These are phyloP conservation scores for Fusarium beomiforme DNA, from an alignment of 2,329 filamentous ascomycete genomes.

Conservation along the genomic window DNA sequence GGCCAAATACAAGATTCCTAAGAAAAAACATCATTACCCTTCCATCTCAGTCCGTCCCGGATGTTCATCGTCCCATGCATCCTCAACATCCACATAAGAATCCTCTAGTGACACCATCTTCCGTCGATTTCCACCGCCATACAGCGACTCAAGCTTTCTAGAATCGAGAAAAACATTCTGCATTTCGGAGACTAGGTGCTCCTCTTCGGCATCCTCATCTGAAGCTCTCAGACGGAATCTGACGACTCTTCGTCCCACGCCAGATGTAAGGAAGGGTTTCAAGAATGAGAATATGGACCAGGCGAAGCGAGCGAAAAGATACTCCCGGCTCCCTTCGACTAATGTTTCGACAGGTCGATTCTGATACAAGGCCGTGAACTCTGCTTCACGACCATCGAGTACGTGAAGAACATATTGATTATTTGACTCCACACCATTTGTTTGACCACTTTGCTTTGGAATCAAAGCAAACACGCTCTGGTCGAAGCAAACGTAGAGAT, in stretches of 20 bases:
- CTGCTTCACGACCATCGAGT: slow-evolving; percentile 13
- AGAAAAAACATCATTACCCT: neutral
- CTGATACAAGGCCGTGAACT: slow-evolving; percentile 29
- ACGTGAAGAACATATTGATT: slow-evolving; percentile 27
- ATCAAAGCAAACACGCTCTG: slow-evolving; percentile 29
- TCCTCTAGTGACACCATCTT: slow-evolving; percentile 11
- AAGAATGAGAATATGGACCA: slow-evolving; percentile 27
- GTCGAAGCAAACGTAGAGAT: slow-evolving; percentile 34
- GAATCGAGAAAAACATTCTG: slow-evolving; percentile 30
- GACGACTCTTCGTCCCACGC: slow-evolving; percentile 15
- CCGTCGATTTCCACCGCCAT: slow-evolving; percentile 9
- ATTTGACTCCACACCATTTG: neutral
- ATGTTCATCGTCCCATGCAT: slow-evolving; percentile 33
- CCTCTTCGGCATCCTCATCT: slow-evolving; percentile 18
- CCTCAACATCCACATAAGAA: slow-evolving; percentile 30
- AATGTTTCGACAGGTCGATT: slow-evolving; percentile 18
- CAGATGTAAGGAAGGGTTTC: slow-evolving; percentile 24
- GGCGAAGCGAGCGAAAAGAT: slow-evolving; percentile 23
- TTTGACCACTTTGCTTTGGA: neutral
- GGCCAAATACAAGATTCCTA: neutral
- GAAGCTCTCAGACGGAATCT: slow-evolving; percentile 6
- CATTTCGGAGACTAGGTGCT: slow-evolving; percentile 17
- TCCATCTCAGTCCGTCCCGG: slow-evolving; percentile 29
- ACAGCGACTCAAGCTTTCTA: slow-evolving; percentile 13
- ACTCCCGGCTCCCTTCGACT: slow-evolving; percentile 17